Conservation (phyloP, 2,329 filamentous ascomycete species). For the Aspergillus floridensis region DNA sequence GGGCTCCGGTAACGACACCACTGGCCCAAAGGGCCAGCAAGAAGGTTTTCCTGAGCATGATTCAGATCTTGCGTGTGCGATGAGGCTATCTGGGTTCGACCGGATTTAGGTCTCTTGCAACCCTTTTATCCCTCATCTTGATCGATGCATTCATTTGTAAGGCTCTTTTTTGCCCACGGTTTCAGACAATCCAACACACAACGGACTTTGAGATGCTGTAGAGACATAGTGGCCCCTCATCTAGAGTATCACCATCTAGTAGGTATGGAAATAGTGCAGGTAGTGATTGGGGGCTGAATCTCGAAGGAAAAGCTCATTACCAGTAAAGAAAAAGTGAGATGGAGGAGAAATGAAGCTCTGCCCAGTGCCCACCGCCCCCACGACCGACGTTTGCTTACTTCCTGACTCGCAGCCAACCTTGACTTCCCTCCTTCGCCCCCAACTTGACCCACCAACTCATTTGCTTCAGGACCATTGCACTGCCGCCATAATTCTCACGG, state of each 20-base stretch:
- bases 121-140: neutral
- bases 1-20: neutral
- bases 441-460: neutral
- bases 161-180: neutral
- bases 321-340: neutral
- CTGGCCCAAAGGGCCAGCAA: neutral
- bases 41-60: neutral
- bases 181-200: neutral
- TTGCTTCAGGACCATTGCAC: neutral
- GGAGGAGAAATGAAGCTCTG: neutral
- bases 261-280: neutral
- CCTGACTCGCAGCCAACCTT: neutral
- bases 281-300: neutral
- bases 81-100: neutral
- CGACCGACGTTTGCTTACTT: neutral
- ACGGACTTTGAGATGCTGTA: neutral
- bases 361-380: neutral
- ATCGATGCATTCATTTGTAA: neutral
- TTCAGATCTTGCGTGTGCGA: neutral
- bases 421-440: neutral
- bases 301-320: neutral
- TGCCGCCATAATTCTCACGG: neutral
- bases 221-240: neutral
- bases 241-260: neutral
- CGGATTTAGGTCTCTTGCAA: neutral